phyloP scores from a whole-genome alignment of 352 stramenopile species.

The Phytophthora hybrid region DNA sequence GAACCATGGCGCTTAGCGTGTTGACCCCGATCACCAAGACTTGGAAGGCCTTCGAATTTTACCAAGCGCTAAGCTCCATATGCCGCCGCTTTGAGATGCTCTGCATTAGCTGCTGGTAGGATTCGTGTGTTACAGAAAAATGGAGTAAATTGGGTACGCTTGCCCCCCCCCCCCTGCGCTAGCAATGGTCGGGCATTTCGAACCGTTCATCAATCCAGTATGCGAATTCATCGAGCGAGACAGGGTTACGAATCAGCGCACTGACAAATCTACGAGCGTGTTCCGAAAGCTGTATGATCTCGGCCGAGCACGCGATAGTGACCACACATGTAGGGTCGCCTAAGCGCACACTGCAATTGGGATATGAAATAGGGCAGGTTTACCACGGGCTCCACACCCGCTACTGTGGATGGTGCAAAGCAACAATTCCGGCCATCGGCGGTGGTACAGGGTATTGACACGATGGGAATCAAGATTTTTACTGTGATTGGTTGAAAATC shows the following conservation, averaged over 20 bases:
- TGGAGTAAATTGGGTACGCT: not conserved
- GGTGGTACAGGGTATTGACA: no score
- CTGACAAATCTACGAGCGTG: not conserved
- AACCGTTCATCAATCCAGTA: conserved; percentile 1
- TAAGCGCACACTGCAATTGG: no score
- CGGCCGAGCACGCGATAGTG: not conserved
- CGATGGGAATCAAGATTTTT: no score
- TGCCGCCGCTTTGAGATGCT: not conserved
- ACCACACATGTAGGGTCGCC: no score
- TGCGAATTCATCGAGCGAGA: not conserved
- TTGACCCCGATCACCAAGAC: not conserved
- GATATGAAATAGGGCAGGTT: no score
- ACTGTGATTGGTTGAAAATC: no score
- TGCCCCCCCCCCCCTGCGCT: not conserved
- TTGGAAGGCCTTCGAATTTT: not conserved
- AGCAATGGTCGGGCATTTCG: not conserved
- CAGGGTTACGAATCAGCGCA: not conserved
- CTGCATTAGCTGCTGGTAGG: not conserved
- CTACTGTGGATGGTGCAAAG: no score
- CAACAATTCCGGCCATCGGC: no score
- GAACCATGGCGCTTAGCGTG: not conserved
- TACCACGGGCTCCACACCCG: no score
- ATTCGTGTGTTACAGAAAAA: not conserved
- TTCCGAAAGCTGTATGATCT: not conserved
- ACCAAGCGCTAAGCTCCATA: not conserved